These are phyloP conservation scores for Picochlorum sp. DNA, from an alignment of 139 green algal genomes.

Conservation along the genomic window DNA sequence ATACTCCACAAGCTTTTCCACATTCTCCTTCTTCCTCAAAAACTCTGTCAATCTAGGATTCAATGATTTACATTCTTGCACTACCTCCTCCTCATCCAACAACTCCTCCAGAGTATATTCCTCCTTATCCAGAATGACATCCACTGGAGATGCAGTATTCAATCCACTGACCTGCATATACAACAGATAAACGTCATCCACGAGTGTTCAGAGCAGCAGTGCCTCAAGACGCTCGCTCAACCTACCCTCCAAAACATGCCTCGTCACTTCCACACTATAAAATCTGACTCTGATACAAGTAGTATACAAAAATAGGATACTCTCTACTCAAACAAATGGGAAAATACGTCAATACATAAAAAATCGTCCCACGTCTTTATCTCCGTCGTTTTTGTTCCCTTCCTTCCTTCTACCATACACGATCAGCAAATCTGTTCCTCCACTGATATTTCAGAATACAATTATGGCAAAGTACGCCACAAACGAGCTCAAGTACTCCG, in stretches of 20 bases:
- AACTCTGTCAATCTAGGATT: conserved; percentile 79
- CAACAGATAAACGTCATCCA: neutral
- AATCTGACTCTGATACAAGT: too few species aligned
- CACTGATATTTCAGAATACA: too few species aligned
- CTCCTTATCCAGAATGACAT: conserved; percentile 84
- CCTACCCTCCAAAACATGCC: conserved; percentile 33
- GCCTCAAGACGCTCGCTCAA: neutral
- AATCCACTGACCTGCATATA: conserved; percentile 28
- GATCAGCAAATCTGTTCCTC: too few species aligned
- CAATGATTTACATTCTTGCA: conserved; percentile 87
- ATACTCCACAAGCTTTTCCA: conserved; percentile 71
- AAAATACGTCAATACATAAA: too few species aligned
- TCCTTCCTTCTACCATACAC: too few species aligned
- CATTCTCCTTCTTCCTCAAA: conserved; percentile 50
- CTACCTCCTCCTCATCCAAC: conserved; percentile 88
- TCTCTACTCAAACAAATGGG: too few species aligned
- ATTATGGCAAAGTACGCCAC: too few species aligned
- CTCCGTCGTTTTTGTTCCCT: too few species aligned
- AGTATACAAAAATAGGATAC: too few species aligned
- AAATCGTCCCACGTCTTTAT: too few species aligned
- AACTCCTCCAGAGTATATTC: conserved; percentile 85
- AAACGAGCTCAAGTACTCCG: too few species aligned
- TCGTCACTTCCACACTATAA: neutral
- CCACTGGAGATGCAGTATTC: conserved; percentile 37
- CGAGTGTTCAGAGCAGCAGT: too few species aligned